Percentiles rank a stretch among this genome's conserved stretches.
Evolutionary conservation across 2,329 filamentous ascomycete genomes (phyloP).

Genomic region (Hypocreales sp.): DNA sequence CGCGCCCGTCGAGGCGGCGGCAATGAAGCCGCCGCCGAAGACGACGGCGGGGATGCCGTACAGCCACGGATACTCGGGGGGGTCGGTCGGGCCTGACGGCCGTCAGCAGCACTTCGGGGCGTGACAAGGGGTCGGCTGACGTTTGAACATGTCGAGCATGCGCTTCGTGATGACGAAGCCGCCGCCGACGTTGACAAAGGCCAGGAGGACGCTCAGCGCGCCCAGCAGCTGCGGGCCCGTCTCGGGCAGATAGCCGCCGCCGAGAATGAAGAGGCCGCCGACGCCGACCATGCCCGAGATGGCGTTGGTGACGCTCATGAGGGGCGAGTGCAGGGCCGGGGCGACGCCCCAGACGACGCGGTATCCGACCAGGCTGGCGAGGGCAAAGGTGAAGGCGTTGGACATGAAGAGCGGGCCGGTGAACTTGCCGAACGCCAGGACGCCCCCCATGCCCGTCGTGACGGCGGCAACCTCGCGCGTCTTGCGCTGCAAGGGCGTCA

Average conservation of each 20-base stretch:
- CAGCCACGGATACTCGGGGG: constrained; percentile 76
- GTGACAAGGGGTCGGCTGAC: constrained; percentile 20
- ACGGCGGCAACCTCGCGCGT: constrained; percentile 60
- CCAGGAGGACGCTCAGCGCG: constrained; percentile 64
- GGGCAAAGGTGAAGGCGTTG: constrained; percentile 71
- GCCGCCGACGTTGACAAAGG: constrained; percentile 78
- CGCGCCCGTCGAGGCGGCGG: constrained; percentile 65
- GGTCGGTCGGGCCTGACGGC: constrained; percentile 54
- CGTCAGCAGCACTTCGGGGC: constrained; percentile 5
- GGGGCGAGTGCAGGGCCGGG: constrained; percentile 70
- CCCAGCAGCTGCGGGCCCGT: constrained; percentile 69
- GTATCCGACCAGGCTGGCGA: constrained; percentile 77
- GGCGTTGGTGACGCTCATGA: constrained; percentile 90
- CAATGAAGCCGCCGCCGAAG: constrained; percentile 69
- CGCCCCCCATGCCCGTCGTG: constrained; percentile 63
- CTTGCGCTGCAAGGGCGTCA: constrained; percentile 73
- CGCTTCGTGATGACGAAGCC: constrained; percentile 86
- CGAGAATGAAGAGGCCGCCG: constrained; percentile 78
- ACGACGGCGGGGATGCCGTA: constrained; percentile 64
- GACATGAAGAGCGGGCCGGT: constrained; percentile 78
- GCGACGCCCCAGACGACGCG: constrained; percentile 76
- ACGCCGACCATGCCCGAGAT: constrained; percentile 87
- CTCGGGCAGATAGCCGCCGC: constrained; percentile 61
- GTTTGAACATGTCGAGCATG: constrained; percentile 86
- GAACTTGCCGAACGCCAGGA: constrained; percentile 62